Percentiles rank a stretch among this genome's conserved stretches.
Evolutionary conservation across 345 rosid species (phyloP).

Genomic region (Heritiera fomes): DNA sequence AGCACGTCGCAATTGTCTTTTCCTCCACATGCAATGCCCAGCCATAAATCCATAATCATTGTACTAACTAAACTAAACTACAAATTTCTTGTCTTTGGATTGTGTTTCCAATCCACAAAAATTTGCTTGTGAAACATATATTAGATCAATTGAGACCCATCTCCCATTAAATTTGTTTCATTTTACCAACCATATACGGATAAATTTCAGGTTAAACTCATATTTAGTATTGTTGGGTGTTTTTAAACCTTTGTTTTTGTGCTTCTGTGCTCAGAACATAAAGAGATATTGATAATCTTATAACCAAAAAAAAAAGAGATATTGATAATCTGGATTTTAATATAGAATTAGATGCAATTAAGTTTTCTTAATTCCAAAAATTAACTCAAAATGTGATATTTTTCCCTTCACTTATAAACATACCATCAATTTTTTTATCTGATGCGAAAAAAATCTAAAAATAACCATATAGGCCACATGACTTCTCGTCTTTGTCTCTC

Average conservation of each 20-base stretch:
- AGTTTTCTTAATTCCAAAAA: too few relatives aligned
- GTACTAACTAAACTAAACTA: background rate
- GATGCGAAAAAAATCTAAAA: too few relatives aligned
- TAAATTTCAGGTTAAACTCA: constrained; percentile 24
- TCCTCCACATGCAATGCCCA: constrained; percentile 6
- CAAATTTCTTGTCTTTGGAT: constrained; percentile 3
- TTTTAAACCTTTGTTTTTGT: too few relatives aligned
- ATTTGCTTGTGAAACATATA: background rate
- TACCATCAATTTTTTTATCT: too few relatives aligned
- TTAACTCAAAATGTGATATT: too few relatives aligned
- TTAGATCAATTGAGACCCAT: background rate
- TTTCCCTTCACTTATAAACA: too few relatives aligned
- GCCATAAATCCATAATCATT: background rate
- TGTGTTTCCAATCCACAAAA: background rate
- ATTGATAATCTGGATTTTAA: too few relatives aligned
- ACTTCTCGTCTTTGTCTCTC: constrained; percentile 1
- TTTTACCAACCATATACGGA: constrained; percentile 19
- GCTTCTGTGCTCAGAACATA: too few relatives aligned
- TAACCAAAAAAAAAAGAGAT: too few relatives aligned
- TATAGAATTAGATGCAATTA: too few relatives aligned
- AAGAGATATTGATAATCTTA: too few relatives aligned
- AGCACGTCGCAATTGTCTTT: constrained; percentile 4
- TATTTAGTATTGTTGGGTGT: too few relatives aligned
- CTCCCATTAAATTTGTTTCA: constrained; percentile 18
- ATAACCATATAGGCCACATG: constrained; percentile 5